A percentile compares a stretch with the other conserved stretches of the same genome.
phyloP scores from a whole-genome alignment of 768 basidiomycete species.

The Amanita muscaria region DNA sequence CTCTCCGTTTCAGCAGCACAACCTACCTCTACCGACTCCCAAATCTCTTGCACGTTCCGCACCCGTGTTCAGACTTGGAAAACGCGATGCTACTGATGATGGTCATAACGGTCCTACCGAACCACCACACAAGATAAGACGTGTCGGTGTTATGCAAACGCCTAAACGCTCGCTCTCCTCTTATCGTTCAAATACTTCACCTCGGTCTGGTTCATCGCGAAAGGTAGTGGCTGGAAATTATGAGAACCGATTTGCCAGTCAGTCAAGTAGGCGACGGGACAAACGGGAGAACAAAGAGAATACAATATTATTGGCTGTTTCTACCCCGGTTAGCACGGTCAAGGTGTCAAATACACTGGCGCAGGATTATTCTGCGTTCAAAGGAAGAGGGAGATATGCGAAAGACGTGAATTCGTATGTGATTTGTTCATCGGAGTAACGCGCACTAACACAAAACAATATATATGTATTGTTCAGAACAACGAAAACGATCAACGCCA shows the following conservation, averaged over 20 bases:
- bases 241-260: not conserved
- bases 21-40: slow-evolving; percentile 3
- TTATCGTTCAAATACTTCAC: no score
- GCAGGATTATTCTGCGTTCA: slow-evolving; percentile 39
- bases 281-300: slow-evolving; percentile 3
- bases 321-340: slow-evolving; percentile 17
- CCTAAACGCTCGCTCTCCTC: no score
- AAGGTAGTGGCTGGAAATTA: no score
- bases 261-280: not conserved
- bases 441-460: not conserved
- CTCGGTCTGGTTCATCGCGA: not conserved
- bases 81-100: not conserved
- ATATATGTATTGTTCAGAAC: slow-evolving; percentile 16
- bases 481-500: slow-evolving; percentile 47
- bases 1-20: not conserved
- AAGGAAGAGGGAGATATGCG: slow-evolving; percentile 54
- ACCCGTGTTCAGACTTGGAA: not conserved
- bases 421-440: not conserved
- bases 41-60: not conserved
- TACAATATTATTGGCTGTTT: slow-evolving; percentile 3
- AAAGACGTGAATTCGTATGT: slow-evolving; percentile 26
- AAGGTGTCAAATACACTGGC: slow-evolving; percentile 16
- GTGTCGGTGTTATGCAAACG: not conserved
- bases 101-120: not conserved
- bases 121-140: slow-evolving; percentile 3